Evolutionary conservation across 2,329 filamentous ascomycete species (phyloP), one percentile per base, ranked within the genome.

Genomic region (Epichloe sp.): DNA sequence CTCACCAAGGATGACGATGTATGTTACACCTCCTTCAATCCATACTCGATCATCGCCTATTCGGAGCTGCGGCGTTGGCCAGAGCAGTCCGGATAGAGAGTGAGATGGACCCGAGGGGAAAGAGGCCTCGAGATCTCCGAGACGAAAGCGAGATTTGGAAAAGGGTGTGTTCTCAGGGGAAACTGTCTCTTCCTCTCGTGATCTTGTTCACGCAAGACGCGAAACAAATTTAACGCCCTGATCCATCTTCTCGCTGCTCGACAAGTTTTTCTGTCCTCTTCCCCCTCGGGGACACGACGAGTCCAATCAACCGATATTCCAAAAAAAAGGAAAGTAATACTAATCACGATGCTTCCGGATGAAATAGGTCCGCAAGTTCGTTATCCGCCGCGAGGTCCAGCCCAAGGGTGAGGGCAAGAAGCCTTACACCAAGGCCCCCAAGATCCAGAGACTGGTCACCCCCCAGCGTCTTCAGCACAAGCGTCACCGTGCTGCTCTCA

Each of bases 1-100:
- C 87, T 98, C 83, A 91, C 85, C 87, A 97, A 97, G 90, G 90
- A 97, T 85, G 93, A 98, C 82, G 93, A 98, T 87, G 91, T 97
- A 86, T 83, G 87, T 89, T 66, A 66, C 72, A 68, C 66, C 69
- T 70, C 75, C 68, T 70, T 74, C 68, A 70, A 74, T 74, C 63
- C 68, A 70, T 70, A 70, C 68, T 69, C 68, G 65, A 74, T 84
- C 80, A 80, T 86, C 79, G 78, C 85, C 84, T 88, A 76, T 79
- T 78, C 78, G 66, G 68, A 69, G 64, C 71, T 74, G 71, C 70
- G 67, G 59, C 62, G 66, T 60, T 69, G 62, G 60, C 59, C 59
- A 52, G 65, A 63, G 65, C 71, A 71, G 71, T 68, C 68, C 62
- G 71, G 71, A 68, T 77, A 79, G 77, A 80, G 77, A 74, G 76